Evolutionary conservation across 108 stramenopile genomes (phyloP).

Genomic region (Cyclotella cryptica): DNA sequence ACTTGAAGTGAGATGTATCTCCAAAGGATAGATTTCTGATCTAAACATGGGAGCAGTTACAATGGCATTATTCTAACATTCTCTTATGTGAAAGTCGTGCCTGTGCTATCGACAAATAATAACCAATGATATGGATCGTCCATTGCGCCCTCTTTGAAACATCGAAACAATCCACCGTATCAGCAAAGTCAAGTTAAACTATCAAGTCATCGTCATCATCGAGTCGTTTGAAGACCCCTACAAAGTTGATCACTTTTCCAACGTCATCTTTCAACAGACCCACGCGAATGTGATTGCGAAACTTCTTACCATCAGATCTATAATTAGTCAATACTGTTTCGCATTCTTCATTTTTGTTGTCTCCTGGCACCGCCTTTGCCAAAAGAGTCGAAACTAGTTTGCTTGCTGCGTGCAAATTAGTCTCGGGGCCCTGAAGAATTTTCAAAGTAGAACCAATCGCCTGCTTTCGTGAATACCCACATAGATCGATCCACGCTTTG

Average conservation of each 20-base stretch:
- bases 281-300: conserved; percentile 73
- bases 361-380: background rate
- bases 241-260: conserved; percentile 56
- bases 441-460: conserved; percentile 33
- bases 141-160: too few relatives aligned
- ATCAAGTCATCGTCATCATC: conserved; percentile 7
- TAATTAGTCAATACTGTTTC: conserved; percentile 74
- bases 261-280: conserved; percentile 56
- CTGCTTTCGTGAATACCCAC: conserved; percentile 35
- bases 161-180: too few relatives aligned
- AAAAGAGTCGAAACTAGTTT: conserved; percentile 51
- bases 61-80: too few relatives aligned
- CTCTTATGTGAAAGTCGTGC: too few relatives aligned
- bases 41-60: too few relatives aligned
- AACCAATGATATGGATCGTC: too few relatives aligned
- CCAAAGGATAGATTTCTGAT: too few relatives aligned
- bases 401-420: conserved; percentile 56
- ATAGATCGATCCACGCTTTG: conserved; percentile 27
- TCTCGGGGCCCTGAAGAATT: conserved; percentile 66
- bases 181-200: background rate
- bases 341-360: conserved; percentile 42
- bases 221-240: conserved; percentile 71
- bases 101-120: too few relatives aligned
- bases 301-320: conserved; percentile 63
- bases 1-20: too few relatives aligned